phyloP scores from a whole-genome alignment of 495 filamentous ascomycete species.

The Bathelium albidoporum region DNA sequence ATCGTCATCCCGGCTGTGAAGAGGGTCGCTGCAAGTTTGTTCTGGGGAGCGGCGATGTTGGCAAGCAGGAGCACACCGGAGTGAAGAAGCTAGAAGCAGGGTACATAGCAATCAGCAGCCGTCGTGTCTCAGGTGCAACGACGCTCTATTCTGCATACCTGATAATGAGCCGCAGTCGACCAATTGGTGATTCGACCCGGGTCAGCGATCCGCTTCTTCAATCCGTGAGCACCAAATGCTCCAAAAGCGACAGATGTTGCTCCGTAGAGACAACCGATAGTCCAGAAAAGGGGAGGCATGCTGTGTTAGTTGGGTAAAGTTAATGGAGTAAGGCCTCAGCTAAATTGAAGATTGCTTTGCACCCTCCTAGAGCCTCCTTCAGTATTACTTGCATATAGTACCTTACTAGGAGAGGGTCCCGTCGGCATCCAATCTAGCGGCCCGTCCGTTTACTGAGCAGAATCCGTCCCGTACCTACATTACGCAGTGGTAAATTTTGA shows the following conservation, averaged over 20 bases:
- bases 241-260: slow-evolving; percentile 48
- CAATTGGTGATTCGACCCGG: slow-evolving; percentile 45
- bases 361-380: not conserved
- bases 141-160: slow-evolving; percentile 33
- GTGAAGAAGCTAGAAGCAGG: slow-evolving; percentile 42
- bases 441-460: too few species aligned
- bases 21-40: slow-evolving; percentile 33
- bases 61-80: slow-evolving; percentile 45
- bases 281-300: slow-evolving; percentile 39
- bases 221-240: slow-evolving; percentile 54
- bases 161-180: slow-evolving; percentile 51
- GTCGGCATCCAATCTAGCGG: not conserved
- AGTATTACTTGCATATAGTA: not conserved
- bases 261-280: slow-evolving; percentile 48
- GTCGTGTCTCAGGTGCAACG: not conserved
- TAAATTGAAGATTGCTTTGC: not conserved
- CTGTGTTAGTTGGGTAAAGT: not conserved
- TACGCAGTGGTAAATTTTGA: too few species aligned
- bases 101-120: not conserved
- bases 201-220: slow-evolving; percentile 46
- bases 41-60: slow-evolving; percentile 34
- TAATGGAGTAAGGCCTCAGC: not conserved
- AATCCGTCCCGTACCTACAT: too few species aligned
- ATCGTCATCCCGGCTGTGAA: slow-evolving; percentile 39
- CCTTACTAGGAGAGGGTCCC: not conserved